Conservation (phyloP, 129 eudicot genomes). For the Erigeron canadensis region DNA sequence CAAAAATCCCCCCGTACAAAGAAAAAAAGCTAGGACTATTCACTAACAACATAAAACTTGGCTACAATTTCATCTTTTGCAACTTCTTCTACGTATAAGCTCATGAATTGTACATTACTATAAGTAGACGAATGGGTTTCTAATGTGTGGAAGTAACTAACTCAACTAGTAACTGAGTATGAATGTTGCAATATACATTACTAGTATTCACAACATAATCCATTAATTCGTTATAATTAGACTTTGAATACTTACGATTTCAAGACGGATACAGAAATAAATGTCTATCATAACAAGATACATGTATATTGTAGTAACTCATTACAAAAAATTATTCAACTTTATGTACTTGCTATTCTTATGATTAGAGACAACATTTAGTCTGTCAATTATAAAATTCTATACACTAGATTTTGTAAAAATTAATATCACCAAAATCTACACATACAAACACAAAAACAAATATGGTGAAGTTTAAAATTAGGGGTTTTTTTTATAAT, state of each 20-base stretch:
- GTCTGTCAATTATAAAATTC: too few relatives aligned
- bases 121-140: background rate
- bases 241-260: background rate
- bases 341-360: too few relatives aligned
- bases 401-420: too few relatives aligned
- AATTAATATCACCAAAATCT: too few relatives aligned
- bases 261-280: background rate
- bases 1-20: background rate
- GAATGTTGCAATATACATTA: background rate
- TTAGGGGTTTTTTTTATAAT: background rate
- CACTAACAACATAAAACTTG: background rate
- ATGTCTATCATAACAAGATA: background rate
- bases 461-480: too few relatives aligned
- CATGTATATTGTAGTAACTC: background rate
- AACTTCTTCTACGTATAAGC: background rate
- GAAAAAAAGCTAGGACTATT: background rate
- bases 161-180: background rate
- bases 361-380: too few relatives aligned
- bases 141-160: background rate
- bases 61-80: background rate
- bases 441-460: too few relatives aligned
- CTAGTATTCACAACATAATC: background rate
- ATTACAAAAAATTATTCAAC: too few relatives aligned
- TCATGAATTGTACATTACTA: background rate
- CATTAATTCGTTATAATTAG: background rate